Base-by-base conservation (phyloP, 257 asterid species). In the Penstemon eatonii region DNA sequence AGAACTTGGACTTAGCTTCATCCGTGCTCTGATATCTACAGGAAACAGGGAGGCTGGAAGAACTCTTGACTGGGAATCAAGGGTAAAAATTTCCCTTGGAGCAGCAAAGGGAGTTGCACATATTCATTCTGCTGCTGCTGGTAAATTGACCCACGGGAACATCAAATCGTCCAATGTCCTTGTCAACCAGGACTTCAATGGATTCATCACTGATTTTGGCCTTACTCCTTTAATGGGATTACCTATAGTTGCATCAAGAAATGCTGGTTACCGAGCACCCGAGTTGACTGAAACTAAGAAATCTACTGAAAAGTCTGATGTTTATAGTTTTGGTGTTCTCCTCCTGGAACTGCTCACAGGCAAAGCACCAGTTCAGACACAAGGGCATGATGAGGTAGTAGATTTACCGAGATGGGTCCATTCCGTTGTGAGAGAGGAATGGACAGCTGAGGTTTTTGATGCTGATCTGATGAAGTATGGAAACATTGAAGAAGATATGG, bases 361-460 rank as follows among this genome's bases (percentile, higher is more conserved):
- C 8, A 86, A 82, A 66, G 80, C 88, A 46, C 92, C 88, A 11
- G 71, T 73, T 53, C 84, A 79, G 75, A 55, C 83, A 19, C 39
- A 67, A 6, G 89, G 89, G 44, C 83, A 80, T 6, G 90, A 82
- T 4, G 89, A 84, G 65, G 85, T 56, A 38, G 74, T 75, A 3
- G 95, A 88, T 73, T 75, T 85, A 42, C 92, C 95, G 1, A 53
- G 76, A 18, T 88, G 95, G 95, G 92, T 88, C 46, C 92, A 85
- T 45, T 88, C 92, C 12, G 84, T 88, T 15, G 90, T 85, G 56
- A 77, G 86, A 77, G 92, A 85, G 79, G 90, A 88, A 67, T 88
- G 95, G 92, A 88, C 95, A 36, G 88, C 95, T 5, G 95, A 85
- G 85, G 88, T 88, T 43, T 88, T 88, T 43, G 95, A 88, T 40